Evolutionary conservation across 23 red algal species (phyloP).

Genomic region (Gracilaria gracilis): DNA sequence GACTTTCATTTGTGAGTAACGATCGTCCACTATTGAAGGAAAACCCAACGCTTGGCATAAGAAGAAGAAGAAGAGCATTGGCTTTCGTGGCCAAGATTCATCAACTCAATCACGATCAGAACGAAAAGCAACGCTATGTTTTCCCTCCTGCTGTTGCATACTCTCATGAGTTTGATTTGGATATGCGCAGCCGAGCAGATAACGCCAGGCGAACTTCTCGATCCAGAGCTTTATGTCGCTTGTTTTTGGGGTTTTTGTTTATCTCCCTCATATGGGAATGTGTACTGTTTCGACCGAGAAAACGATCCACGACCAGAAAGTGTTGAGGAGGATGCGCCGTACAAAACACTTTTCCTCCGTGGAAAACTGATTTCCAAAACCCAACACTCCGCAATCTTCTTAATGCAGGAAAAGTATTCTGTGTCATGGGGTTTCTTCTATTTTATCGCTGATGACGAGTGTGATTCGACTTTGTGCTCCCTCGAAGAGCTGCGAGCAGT

Average conservation of each 20-base stretch:
- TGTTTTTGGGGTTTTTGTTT: constrained; percentile 34
- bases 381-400: constrained; percentile 25
- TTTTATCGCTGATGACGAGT: not conserved
- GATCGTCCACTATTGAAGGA: too few species aligned
- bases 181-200: not conserved
- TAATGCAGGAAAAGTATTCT: constrained; percentile 16
- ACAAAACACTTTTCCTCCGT: constrained; percentile 44
- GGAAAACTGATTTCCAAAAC: constrained; percentile 62
- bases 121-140: not conserved
- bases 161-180: not conserved
- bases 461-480: constrained; percentile 5
- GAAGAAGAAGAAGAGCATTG: too few species aligned
- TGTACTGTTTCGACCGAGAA: constrained; percentile 35
- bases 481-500: constrained; percentile 28
- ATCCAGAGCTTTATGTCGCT: constrained; percentile 28
- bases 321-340: not conserved
- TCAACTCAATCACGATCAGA: not conserved
- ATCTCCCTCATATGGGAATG: constrained; percentile 33
- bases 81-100: too few species aligned
- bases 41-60: too few species aligned
- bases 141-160: constrained; percentile 1
- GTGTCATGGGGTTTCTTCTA: constrained; percentile 36
- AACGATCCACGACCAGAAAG: not conserved
- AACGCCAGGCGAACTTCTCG: constrained; percentile 22
- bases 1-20: too few species aligned